Base-by-base conservation (phyloP, 805 yeast genomes). In the Wilhelminamyces savonicus region DNA sequence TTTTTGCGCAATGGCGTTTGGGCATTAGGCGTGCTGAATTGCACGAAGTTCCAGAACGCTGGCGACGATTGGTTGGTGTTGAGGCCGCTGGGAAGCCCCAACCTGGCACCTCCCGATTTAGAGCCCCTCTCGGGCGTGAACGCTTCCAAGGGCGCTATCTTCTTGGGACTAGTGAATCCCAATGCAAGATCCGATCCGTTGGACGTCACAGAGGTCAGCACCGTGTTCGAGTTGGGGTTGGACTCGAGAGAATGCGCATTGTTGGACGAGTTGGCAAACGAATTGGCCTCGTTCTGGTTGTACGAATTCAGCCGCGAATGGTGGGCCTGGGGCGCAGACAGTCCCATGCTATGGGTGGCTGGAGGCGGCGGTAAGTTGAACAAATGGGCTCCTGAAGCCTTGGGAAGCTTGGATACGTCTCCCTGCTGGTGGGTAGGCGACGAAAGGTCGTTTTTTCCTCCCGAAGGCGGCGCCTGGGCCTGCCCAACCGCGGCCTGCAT, bases 21-120 rank as follows among this genome's bases (percentile, higher is more conserved):
- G 7, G 64, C 67, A 31, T 61, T 61, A 3, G 69, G 70, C 4
- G 69, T 65, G 34, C 65, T 60, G 34, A 88, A 78, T 46, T 87
- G 95, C 48, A 88, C 85, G 59, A 84, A 78, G 50, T 82, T 84
- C 97, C 96, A 85, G 35, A 88, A 74, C 12, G 95, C 96, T 2
- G 97, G 97, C 2, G 95, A 84, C 18, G 81, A 74, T 59, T 56
- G 73, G 59, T 61, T 54, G 54, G 62, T 50, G 58, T 61, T 47
- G 51, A 66, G 31, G 7, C 58, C 53, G 13, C 36, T 44, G 13
- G 55, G 50, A 8, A 24, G 19, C 12, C 22, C 21, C 29, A 22
- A 31, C 23, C 24, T 35, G 34, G 23, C 8, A 4, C 34, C 34
- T 6, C 33, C 39, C 2, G 55, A 36, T 34, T 58, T 60, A 9